phyloP scores from a whole-genome alignment of 768 basidiomycete genomes.

The Chalciporus pseudorubinellus region DNA sequence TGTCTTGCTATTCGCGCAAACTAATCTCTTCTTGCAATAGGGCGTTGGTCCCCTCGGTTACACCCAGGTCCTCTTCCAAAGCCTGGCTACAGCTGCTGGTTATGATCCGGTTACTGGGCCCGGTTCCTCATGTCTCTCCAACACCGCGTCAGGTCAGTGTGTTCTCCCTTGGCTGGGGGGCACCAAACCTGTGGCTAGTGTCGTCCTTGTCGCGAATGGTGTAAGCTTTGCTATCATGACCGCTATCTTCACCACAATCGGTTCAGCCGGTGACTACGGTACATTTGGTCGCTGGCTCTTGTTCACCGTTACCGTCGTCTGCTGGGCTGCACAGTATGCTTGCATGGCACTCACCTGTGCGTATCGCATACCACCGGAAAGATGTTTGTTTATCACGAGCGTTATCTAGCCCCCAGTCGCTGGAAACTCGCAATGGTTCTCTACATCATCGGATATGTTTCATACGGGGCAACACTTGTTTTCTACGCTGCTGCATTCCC shows the following conservation, averaged over 20 bases:
- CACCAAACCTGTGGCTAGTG: conserved; percentile 69
- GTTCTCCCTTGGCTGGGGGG: conserved; percentile 76
- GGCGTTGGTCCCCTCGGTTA: conserved; percentile 69
- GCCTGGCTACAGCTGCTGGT: conserved; percentile 67
- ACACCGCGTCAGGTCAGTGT: conserved; percentile 63
- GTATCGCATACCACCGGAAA: conserved; percentile 15
- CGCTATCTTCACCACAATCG: conserved; percentile 74
- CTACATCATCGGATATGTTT: conserved; percentile 76
- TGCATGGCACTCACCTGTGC: conserved; percentile 70
- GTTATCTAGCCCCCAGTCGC: conserved; percentile 51
- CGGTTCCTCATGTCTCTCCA: conserved; percentile 64
- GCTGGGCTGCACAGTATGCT: conserved; percentile 80
- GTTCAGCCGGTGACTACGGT: conserved; percentile 38
- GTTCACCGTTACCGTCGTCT: conserved; percentile 65
- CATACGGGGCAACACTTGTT: conserved; percentile 77
- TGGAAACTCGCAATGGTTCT: conserved; percentile 79
- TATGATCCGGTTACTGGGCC: conserved; percentile 68
- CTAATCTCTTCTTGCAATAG: conserved; percentile 30
- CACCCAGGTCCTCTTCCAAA: conserved; percentile 74
- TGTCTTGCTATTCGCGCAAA: not conserved
- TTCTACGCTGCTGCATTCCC: conserved; percentile 82
- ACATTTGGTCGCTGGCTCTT: conserved; percentile 76
- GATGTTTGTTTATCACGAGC: not conserved
- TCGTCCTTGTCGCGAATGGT: conserved; percentile 77
- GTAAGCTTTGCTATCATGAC: conserved; percentile 81